A percentile compares a stretch with the other conserved stretches of the same genome.
Conservation (phyloP, 1,284 basidiomycete species). For the Chiua sp. region DNA sequence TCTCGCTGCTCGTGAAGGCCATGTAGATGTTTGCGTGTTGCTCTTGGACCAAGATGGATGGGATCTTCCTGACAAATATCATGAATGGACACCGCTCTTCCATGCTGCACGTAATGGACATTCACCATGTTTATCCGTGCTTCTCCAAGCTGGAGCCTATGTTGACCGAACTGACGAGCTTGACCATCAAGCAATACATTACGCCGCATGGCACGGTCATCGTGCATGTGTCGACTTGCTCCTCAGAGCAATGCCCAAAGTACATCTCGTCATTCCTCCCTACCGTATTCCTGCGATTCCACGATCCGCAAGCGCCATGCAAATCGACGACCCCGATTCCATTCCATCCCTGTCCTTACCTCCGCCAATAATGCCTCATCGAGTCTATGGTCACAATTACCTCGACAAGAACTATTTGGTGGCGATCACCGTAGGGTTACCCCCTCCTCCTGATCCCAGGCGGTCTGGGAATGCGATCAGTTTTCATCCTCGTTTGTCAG, state of each 20-base stretch:
- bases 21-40: constrained; percentile 81
- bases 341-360: constrained; percentile 96
- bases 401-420: constrained; percentile 90
- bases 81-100: constrained; percentile 98
- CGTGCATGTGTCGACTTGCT: constrained; percentile 79
- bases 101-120: constrained; percentile 95
- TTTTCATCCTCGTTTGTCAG: constrained; percentile 72
- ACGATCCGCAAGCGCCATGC: constrained; percentile 30
- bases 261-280: constrained; percentile 14
- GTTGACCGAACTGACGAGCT: constrained; percentile 85
- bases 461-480: constrained; percentile 52
- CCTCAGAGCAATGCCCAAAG: constrained; percentile 51
- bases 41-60: constrained; percentile 82
- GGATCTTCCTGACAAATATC: constrained; percentile 95
- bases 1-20: constrained; percentile 97
- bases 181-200: constrained; percentile 87
- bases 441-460: constrained; percentile 44
- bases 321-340: constrained; percentile 70
- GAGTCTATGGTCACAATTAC: constrained; percentile 91
- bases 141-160: constrained; percentile 83
- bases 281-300: constrained; percentile 14
- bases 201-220: constrained; percentile 98
- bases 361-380: constrained; percentile 97
- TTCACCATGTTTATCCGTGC: constrained; percentile 73
- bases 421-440: constrained; percentile 85